Conservation (phyloP, 2,329 filamentous ascomycete genomes). For the Herpotrichia juniperi region DNA sequence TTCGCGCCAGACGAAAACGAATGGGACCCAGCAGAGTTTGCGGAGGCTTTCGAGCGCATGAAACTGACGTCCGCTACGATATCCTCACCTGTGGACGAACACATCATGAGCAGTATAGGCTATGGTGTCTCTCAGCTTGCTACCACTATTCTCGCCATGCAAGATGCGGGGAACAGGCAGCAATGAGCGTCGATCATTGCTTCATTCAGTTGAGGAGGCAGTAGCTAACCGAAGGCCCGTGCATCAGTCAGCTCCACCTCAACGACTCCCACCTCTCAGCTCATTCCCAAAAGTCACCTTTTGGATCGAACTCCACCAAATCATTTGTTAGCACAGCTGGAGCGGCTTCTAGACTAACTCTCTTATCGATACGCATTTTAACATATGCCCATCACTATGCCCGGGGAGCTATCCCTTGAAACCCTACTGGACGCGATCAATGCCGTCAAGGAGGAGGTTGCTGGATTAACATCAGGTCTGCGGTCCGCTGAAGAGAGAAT, state of each 20-base stretch:
- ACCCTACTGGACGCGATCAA: neutral
- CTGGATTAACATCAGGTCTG: neutral
- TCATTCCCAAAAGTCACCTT: too few species aligned
- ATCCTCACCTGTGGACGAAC: neutral
- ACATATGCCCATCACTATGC: neutral
- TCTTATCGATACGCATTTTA: neutral
- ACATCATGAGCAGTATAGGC: neutral
- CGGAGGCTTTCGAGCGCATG: slow-evolving; percentile 25
- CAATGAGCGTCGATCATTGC: neutral
- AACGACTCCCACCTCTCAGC: too few species aligned
- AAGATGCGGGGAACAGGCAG: neutral
- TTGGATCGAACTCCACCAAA: too few species aligned
- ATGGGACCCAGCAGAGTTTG: slow-evolving; percentile 35
- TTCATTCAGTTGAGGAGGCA: neutral
- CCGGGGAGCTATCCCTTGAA: neutral
- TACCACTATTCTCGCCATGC: neutral
- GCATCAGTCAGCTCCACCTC: neutral
- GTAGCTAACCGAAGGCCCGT: neutral
- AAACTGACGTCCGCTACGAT: slow-evolving; percentile 4
- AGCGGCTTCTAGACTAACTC: too few species aligned
- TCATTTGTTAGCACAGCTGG: too few species aligned
- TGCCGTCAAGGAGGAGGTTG: neutral
- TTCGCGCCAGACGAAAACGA: slow-evolving; percentile 27
- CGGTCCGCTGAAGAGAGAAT: neutral
- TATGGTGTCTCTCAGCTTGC: neutral